Percentiles rank a stretch among this genome's conserved stretches.
Evolutionary conservation across 495 filamentous ascomycete genomes (phyloP).

Genomic region (Xylaria venustula): DNA sequence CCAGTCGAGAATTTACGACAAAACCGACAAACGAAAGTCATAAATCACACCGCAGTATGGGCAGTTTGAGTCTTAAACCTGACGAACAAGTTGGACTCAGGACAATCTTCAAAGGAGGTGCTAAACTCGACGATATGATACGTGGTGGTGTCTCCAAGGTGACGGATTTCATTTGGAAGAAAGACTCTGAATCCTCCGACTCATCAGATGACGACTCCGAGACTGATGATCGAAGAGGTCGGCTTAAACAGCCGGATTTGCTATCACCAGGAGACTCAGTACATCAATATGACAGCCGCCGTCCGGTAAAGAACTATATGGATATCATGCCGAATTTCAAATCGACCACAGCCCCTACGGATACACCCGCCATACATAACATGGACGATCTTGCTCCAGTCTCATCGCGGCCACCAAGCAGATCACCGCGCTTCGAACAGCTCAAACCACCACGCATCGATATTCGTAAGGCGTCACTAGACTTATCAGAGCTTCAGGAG

Average conservation of each 20-base stretch:
- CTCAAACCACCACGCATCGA: slow-evolving; percentile 65
- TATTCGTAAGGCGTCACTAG: slow-evolving; percentile 50
- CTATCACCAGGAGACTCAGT: slow-evolving; percentile 23
- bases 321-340: slow-evolving; percentile 43
- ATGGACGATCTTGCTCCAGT: slow-evolving; percentile 9
- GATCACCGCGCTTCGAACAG: slow-evolving; percentile 50
- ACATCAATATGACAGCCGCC: slow-evolving; percentile 21
- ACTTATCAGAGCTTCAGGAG: slow-evolving; percentile 32
- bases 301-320: slow-evolving; percentile 32
- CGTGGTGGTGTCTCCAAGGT: slow-evolving; percentile 49
- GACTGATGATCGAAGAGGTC: slow-evolving; percentile 31
- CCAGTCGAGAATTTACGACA: slow-evolving; percentile 30
- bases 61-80: slow-evolving; percentile 34
- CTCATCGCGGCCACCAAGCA: slow-evolving; percentile 32
- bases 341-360: slow-evolving; percentile 13
- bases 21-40: slow-evolving; percentile 33
- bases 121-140: slow-evolving; percentile 48
- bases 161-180: slow-evolving; percentile 48
- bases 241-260: slow-evolving; percentile 24
- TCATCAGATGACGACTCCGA: slow-evolving; percentile 44
- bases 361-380: slow-evolving; percentile 16
- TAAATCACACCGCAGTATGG: slow-evolving; percentile 39
- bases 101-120: slow-evolving; percentile 41
- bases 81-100: slow-evolving; percentile 43
- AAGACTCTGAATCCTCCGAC: slow-evolving; percentile 34